A percentile compares a stretch with the other conserved stretches of the same genome.
phyloP scores from a whole-genome alignment of 257 asterid genomes.

The Nicotiana benthamiana region DNA sequence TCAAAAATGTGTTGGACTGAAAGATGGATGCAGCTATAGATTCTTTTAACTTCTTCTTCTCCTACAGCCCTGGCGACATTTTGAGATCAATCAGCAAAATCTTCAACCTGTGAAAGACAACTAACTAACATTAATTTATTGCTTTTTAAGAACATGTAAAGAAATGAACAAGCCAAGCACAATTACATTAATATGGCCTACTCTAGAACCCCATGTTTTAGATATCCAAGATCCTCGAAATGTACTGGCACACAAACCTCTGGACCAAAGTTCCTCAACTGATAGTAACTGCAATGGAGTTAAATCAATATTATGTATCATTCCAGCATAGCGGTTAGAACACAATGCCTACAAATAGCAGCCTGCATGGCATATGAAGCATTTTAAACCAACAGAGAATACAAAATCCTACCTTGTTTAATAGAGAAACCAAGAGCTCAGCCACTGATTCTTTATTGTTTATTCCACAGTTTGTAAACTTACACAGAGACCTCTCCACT shows the following conservation, averaged over 20 bases:
- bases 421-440: constrained; percentile 72
- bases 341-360: not conserved
- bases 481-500: constrained; percentile 41
- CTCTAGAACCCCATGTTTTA: constrained; percentile 69
- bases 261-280: constrained; percentile 74
- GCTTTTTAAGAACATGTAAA: not conserved
- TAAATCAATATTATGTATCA: not conserved
- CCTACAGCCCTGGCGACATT: constrained; percentile 94
- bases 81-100: constrained; percentile 68
- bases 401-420: constrained; percentile 51
- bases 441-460: constrained; percentile 61
- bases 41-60: constrained; percentile 46
- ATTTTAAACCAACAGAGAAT: not conserved
- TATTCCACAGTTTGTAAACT: constrained; percentile 55
- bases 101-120: constrained; percentile 61
- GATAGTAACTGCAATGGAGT: constrained; percentile 56
- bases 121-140: constrained; percentile 6
- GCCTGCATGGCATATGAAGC: not conserved
- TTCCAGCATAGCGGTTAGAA: not conserved
- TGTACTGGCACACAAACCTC: constrained; percentile 80
- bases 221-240: constrained; percentile 68
- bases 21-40: constrained; percentile 49
- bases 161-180: not conserved
- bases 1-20: constrained; percentile 37
- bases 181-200: constrained; percentile 60